Percentiles rank a stretch among this genome's conserved stretches.
Conservation (phyloP, 2,329 filamentous ascomycete genomes). For the Xylariales sp. region DNA sequence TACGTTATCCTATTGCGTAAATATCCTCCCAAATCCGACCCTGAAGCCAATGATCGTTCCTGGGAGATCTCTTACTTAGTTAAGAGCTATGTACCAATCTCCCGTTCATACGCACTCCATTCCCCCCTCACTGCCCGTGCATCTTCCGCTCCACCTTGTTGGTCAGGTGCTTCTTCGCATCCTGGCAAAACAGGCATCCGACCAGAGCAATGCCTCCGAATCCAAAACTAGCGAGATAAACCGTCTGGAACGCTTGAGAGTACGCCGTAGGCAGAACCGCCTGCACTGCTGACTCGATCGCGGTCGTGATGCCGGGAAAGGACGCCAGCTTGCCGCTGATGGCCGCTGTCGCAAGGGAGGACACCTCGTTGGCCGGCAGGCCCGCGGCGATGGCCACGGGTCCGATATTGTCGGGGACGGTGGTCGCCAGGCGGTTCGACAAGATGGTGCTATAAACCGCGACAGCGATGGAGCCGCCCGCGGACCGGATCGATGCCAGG, state of each 20-base stretch:
- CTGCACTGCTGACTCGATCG: conserved; percentile 24
- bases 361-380: conserved; percentile 23
- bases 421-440: conserved; percentile 28
- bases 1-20: too few species aligned
- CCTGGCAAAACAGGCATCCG: conserved; percentile 28
- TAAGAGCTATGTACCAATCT: background rate
- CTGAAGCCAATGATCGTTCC: too few species aligned
- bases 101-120: background rate
- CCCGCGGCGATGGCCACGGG: conserved; percentile 30
- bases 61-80: too few species aligned
- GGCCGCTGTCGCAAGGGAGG: conserved; percentile 28
- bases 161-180: conserved; percentile 28
- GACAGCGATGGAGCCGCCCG: conserved; percentile 30
- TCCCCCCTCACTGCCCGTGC: conserved; percentile 12
- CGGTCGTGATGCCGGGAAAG: conserved; percentile 24
- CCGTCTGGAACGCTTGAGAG: conserved; percentile 33
- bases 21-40: too few species aligned
- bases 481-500: conserved; percentile 33
- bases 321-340: conserved; percentile 20
- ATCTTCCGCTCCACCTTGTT: conserved; percentile 30
- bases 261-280: conserved; percentile 28
- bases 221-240: conserved; percentile 32
- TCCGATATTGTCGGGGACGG: conserved; percentile 28
- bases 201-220: conserved; percentile 33
- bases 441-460: conserved; percentile 35